phyloP scores from a whole-genome alignment of 2,329 filamentous ascomycete species.

The Pyrenochaeta sp. region DNA sequence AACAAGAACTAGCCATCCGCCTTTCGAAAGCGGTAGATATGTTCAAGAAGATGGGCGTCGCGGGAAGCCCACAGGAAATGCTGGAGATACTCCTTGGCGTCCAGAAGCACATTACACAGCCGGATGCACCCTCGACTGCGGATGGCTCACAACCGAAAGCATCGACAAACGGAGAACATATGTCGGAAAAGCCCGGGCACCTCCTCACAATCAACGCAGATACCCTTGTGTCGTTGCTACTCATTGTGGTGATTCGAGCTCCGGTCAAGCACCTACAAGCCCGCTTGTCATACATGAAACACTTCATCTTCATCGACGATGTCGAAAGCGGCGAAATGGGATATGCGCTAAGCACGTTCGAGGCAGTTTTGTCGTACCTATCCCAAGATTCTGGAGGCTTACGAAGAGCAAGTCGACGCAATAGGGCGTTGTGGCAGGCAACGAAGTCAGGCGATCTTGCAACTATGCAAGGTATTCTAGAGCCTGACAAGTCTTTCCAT shows the following conservation, averaged over 20 bases:
- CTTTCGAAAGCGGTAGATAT: slow-evolving; percentile 83
- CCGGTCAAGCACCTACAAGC: slow-evolving; percentile 89
- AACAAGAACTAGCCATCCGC: slow-evolving; percentile 80
- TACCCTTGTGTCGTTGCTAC: slow-evolving; percentile 86
- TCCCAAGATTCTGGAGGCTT: slow-evolving; percentile 82
- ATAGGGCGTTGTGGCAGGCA: slow-evolving; percentile 88
- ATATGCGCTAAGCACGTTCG: slow-evolving; percentile 94
- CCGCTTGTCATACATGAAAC: slow-evolving; percentile 90
- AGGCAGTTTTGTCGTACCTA: slow-evolving; percentile 91
- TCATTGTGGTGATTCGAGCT: slow-evolving; percentile 91
- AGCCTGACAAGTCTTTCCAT: slow-evolving; percentile 66
- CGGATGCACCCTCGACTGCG: slow-evolving; percentile 47
- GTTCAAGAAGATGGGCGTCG: slow-evolving; percentile 83
- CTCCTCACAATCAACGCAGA: slow-evolving; percentile 82
- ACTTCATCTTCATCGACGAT: slow-evolving; percentile 98
- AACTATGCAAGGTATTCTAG: slow-evolving; percentile 80
- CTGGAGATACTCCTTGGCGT: slow-evolving; percentile 80
- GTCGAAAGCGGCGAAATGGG: slow-evolving; percentile 96
- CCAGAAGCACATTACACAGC: slow-evolving; percentile 80
- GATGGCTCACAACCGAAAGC: slow-evolving; percentile 39
- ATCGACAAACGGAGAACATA: slow-evolving; percentile 30
- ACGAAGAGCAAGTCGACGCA: slow-evolving; percentile 83
- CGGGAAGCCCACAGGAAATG: slow-evolving; percentile 88
- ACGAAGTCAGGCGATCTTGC: slow-evolving; percentile 78
- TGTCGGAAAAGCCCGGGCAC: slow-evolving; percentile 62